Conservation (phyloP, 768 basidiomycete genomes). For the Pulveroboletus ravenelii region DNA sequence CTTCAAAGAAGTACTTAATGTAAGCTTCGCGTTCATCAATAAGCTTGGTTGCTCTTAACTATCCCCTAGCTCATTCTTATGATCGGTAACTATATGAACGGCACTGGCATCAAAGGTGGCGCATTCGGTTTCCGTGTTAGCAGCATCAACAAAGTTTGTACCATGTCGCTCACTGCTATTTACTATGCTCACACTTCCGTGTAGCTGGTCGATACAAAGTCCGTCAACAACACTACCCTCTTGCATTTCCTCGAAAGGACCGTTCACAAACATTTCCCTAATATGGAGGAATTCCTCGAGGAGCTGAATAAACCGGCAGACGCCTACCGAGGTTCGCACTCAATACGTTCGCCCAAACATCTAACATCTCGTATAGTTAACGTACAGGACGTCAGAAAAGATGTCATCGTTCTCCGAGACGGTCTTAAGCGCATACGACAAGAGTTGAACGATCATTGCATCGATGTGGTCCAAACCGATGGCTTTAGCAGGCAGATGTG, state of each 20-base stretch:
- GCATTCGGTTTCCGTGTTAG: slow-evolving; percentile 96
- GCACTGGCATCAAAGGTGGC: slow-evolving; percentile 91
- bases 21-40: slow-evolving; percentile 32
- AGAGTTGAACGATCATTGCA: slow-evolving; percentile 77
- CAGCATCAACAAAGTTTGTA: slow-evolving; percentile 88
- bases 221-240: slow-evolving; percentile 87
- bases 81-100: slow-evolving; percentile 98
- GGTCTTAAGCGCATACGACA: slow-evolving; percentile 76
- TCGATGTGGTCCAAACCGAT: slow-evolving; percentile 65
- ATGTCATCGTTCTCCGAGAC: slow-evolving; percentile 63
- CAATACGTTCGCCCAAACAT: background rate
- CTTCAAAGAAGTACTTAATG: slow-evolving; percentile 88
- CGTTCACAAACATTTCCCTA: slow-evolving; percentile 79
- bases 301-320: slow-evolving; percentile 88
- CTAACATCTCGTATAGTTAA: slow-evolving; percentile 55
- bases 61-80: slow-evolving; percentile 72
- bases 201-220: slow-evolving; percentile 96
- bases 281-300: slow-evolving; percentile 83
- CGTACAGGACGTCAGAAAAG: slow-evolving; percentile 78
- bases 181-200: slow-evolving; percentile 1
- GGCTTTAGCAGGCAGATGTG: slow-evolving; percentile 90
- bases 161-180: background rate
- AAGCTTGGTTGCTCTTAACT: slow-evolving; percentile 1
- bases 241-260: slow-evolving; percentile 93
- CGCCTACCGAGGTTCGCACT: slow-evolving; percentile 75